Base-by-base conservation (phyloP, 306 rosid species). In the Quercus suber region DNA sequence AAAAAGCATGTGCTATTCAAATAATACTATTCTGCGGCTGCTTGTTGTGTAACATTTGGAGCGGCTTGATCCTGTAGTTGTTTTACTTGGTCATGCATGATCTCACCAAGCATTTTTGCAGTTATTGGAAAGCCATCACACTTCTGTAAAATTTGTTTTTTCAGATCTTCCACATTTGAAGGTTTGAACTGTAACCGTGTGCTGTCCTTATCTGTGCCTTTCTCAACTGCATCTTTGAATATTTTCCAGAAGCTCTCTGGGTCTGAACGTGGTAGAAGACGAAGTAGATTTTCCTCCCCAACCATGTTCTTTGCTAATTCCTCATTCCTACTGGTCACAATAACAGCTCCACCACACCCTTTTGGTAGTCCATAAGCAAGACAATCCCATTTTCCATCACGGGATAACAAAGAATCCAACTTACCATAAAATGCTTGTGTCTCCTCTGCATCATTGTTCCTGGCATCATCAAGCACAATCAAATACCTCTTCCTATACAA, bases 391-490 rank as follows among this genome's bases (percentile, higher is more conserved):
- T 59, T 18, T 28, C 21, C 51, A 53, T 69, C 76, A 37, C 7
- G 11, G 27, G 53, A 27, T 14, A 41, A 2, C 5, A 23, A 33
- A 28, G 71, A 20, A 57, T 43, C 55, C 79, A 80, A 14, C 17
- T 68, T 6, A 43, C 33, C 20, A 28, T 69, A 69, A 79, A 75
- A 74, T 35, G 68, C 3, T 10, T 31, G 68, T 1, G 6, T 75
- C 3, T 68, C 83, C 35, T 55, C 41, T 20, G 83, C 79, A 68
- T 56, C 71, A 5, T 74, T 68, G n/a, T 68, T 64, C 25, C 79
- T 55, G 31, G 83, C 79, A 74, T 68, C 79, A 9, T 80, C 83
- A 27, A 81, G 52, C 72, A 81, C 84, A 52, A 81, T 75, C 56
- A 81, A 71, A 31, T 81, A 81, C 72, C 67, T 75, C 69, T 63